Percentiles rank a stretch among this genome's conserved stretches.
Evolutionary conservation across 2,329 filamentous ascomycete genomes (phyloP).

Genomic region (Samsoniella hepiali): DNA sequence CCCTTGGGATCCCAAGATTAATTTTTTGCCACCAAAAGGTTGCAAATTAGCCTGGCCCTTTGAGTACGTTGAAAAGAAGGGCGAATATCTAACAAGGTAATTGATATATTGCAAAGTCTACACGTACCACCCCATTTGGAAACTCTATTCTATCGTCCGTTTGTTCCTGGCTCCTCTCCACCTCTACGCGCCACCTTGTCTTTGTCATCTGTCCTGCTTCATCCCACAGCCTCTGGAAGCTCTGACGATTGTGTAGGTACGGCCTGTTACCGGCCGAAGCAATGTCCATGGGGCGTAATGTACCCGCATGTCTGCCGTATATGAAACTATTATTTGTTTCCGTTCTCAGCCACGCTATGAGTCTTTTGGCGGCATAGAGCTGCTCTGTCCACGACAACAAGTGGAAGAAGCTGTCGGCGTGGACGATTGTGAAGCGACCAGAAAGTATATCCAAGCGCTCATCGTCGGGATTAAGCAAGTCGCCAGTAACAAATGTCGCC

Average conservation of each 20-base stretch:
- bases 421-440: slow-evolving; percentile 45
- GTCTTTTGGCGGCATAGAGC: slow-evolving; percentile 41
- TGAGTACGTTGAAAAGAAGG: too few species aligned
- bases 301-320: slow-evolving; percentile 50
- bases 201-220: slow-evolving; percentile 47
- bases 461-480: slow-evolving; percentile 45
- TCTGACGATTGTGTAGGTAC: slow-evolving; percentile 47
- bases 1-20: too few species aligned
- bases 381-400: slow-evolving; percentile 48
- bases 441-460: slow-evolving; percentile 33
- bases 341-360: slow-evolving; percentile 44
- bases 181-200: slow-evolving; percentile 47
- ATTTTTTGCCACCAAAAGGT: too few species aligned
- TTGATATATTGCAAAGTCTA: slow-evolving; percentile 18
- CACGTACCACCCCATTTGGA: not conserved
- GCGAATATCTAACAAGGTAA: not conserved
- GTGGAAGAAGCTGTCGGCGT: slow-evolving; percentile 49
- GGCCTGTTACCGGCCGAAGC: slow-evolving; percentile 27
- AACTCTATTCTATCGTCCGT: not conserved
- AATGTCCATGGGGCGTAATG: slow-evolving; percentile 25
- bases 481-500: slow-evolving; percentile 48
- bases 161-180: slow-evolving; percentile 28
- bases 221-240: slow-evolving; percentile 53
- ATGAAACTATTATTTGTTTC: slow-evolving; percentile 45
- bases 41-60: too few species aligned